Evolutionary conservation across 768 basidiomycete species (phyloP), one percentile per base, ranked within the genome.

Genomic region (Butyriboletus loyo): DNA sequence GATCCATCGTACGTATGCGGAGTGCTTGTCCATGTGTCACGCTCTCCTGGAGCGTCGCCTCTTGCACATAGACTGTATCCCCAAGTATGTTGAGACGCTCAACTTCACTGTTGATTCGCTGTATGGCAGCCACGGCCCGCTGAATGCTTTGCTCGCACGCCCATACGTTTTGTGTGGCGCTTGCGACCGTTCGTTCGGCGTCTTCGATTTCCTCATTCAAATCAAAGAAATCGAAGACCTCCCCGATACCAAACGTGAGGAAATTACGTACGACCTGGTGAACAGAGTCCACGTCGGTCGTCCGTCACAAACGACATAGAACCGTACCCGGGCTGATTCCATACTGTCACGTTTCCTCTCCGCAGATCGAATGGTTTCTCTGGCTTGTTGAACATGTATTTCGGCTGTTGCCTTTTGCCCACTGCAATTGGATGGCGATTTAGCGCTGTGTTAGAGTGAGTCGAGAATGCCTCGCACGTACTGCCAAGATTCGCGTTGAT

Each of bases 161-260:
- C 7, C 17, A 30, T 27, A n/a, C 42, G 24, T 51, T 55, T n/a
- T n/a, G 28, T 39, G 39, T 22, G 3, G 58, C 57, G 11, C 35
- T 49, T 3, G 53, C 28, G 34, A 60, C n/a, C 15, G 31, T 55
- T 30, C 58, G 47, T 25, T 49, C 46, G 2, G 57, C 46, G 1
- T 13, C 15, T 10, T 48, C 49, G 9, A 60, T 55, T 14, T 59
- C 58, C 37, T 55, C 49, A 28, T 59, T 60, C 39, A 59, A 17
- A 43, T 60, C 53, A 21, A 59, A 59, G 46, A 55, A 22, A 27
- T 59, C 58, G 10, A 59, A 60, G 19, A 36, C 39, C 15, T 59
- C 57, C 5, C 58, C 58, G 8, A 59, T 21, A 30, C 58, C 58
- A 35, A 59, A 19, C 13, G 58, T 59, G 21, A 59, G 9, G 5